These are phyloP conservation scores for Biscogniauxia sp. DNA, from an alignment of 2,329 filamentous ascomycete genomes.

Conservation along the genomic window DNA sequence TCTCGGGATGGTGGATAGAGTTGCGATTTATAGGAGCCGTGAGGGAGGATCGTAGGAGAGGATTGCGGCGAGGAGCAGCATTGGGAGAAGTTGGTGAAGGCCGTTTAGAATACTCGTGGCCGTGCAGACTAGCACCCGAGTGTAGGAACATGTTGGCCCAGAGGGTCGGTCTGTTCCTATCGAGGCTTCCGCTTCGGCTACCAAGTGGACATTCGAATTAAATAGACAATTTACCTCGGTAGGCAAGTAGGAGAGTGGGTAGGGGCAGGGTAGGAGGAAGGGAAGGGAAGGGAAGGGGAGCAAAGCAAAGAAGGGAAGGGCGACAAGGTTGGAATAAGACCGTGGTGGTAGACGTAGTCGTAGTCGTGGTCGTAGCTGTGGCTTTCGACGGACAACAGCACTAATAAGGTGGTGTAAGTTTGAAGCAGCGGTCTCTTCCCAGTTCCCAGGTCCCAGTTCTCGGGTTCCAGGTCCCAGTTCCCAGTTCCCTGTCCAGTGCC, in stretches of 20 bases:
- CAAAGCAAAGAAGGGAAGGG: background rate
- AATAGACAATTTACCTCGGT: background rate
- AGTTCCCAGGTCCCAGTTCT: too few relatives aligned
- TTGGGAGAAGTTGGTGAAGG: conserved; percentile 33
- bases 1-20: conserved; percentile 19
- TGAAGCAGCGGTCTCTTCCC: background rate
- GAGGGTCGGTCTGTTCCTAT: conserved; percentile 11
- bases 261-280: too few relatives aligned
- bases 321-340: background rate
- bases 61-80: conserved; percentile 25
- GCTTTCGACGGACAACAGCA: background rate
- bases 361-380: background rate
- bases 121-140: conserved; percentile 57
- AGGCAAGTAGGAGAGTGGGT: background rate
- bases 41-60: conserved; percentile 29
- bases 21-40: conserved; percentile 24
- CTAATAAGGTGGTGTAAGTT: background rate
- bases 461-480: too few relatives aligned
- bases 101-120: conserved; percentile 54
- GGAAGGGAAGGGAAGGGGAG: background rate
- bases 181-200: conserved; percentile 10
- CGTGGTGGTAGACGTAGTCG: background rate
- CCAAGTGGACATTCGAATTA: background rate
- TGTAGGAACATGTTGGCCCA: conserved; percentile 54
- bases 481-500: background rate